Evolutionary conservation across 495 filamentous ascomycete species (phyloP), one percentile per base, ranked within the genome.

Genomic region (Neurospora sp.): DNA sequence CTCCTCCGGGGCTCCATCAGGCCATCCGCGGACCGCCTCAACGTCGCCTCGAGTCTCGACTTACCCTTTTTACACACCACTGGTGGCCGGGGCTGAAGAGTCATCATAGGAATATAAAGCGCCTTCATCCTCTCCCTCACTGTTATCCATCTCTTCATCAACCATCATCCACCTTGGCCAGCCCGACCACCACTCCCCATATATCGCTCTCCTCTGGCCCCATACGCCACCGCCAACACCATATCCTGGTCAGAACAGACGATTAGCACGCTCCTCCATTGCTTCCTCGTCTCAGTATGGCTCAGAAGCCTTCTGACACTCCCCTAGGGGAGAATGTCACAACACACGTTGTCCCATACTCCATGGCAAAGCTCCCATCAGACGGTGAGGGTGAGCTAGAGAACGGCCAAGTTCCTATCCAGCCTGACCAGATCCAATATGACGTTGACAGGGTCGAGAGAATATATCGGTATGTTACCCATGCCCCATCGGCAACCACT

Each of bases 391-490:
- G 44, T 5, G 68, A 37, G 42, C 70, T 74, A 37, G 75, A 78
- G 74, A 70, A 71, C 11, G 70, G 39, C 39, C 73, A 41, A 18
- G 68, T 71, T 31, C 70, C 70, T 20, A 73, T 78, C 31, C 31
- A 35, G 9, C 75, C 78, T 9, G 86, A 68, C 42, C 46, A 76
- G 10, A 3, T 68, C 18, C 77, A 88, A 20, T 84, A 85, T 31
- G 81, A 83, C 70, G 78, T 90, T 73, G 87, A 85, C 69, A 85
- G 84, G 66, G 83, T 92, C 70, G 90, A 92, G 75, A 79, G 77
- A 72, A 86, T 92, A 69, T 93, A 93, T 82, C 83, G 82, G 88
- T 90, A 75, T 75, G 82, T 77, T 27, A 27, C n/a, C 8, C 44
- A 48, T 72, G 18, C n/a, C 35, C 12, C 40, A 70, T 66, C 70